Percentiles rank a stretch among this genome's conserved stretches.
These are phyloP conservation scores for Cladophialophora carrionii DNA, from an alignment of 2,329 filamentous ascomycete species.

Conservation along the genomic window DNA sequence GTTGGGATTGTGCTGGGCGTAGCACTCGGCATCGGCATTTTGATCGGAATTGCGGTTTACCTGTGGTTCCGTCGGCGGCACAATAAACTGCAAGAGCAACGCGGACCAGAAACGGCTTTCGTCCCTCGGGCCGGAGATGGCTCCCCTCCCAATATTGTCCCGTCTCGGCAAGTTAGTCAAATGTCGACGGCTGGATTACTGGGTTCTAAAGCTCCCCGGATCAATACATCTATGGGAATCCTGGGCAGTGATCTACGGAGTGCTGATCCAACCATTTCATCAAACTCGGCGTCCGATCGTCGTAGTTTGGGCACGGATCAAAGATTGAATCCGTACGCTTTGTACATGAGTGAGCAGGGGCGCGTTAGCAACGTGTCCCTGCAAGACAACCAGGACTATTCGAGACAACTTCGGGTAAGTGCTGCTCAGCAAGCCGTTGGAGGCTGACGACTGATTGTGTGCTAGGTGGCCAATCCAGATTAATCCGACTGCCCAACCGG, in stretches of 20 bases:
- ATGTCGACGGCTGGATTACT: constrained; percentile 38
- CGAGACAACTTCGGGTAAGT: constrained; percentile 43
- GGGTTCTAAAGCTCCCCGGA: constrained; percentile 32
- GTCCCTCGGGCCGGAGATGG: constrained; percentile 28
- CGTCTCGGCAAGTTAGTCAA: constrained; percentile 39
- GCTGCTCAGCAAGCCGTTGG: neutral
- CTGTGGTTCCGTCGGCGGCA: constrained; percentile 48
- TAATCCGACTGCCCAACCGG: neutral
- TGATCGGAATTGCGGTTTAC: constrained; percentile 47
- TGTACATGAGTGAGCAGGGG: constrained; percentile 48
- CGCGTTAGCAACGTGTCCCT: constrained; percentile 52
- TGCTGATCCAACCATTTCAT: constrained; percentile 24
- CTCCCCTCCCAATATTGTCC: constrained; percentile 35
- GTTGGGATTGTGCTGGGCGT: constrained; percentile 52
- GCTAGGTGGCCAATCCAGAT: constrained; percentile 38
- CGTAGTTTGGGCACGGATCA: constrained; percentile 45
- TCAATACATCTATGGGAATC: constrained; percentile 33
- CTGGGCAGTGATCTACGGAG: constrained; percentile 29
- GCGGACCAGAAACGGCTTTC: constrained; percentile 25
- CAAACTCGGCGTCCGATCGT: constrained; percentile 32
- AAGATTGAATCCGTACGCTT: constrained; percentile 50
- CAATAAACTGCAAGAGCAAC: constrained; percentile 19
- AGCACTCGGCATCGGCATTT: constrained; percentile 45
- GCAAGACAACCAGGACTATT: constrained; percentile 55
- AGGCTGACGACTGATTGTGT: constrained; percentile 19